Evolutionary conservation across 1,139 yeast genomes (phyloP).

Genomic region (Diutina neorugosa): DNA sequence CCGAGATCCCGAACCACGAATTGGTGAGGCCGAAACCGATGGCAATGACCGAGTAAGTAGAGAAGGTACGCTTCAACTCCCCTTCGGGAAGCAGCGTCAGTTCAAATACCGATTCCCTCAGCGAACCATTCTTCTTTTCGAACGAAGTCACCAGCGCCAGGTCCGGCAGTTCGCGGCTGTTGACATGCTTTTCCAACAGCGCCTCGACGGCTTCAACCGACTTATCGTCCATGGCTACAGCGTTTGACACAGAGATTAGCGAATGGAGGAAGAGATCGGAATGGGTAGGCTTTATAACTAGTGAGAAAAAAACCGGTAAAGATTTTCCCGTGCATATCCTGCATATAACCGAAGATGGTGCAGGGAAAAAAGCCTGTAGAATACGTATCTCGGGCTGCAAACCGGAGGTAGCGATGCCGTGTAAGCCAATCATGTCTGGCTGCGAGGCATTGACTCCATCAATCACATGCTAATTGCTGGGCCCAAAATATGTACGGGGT

Average conservation of each 20-base stretch:
- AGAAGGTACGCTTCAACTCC: constrained; percentile 36
- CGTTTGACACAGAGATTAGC: not conserved
- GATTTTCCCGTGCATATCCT: not conserved
- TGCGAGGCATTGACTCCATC: not conserved
- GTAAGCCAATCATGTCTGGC: not conserved
- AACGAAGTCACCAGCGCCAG: not conserved
- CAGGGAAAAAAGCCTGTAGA: not conserved
- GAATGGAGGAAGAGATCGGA: not conserved
- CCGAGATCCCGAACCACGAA: constrained; percentile 61
- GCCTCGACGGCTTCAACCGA: not conserved
- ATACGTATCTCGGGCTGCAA: not conserved
- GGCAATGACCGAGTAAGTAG: constrained; percentile 43
- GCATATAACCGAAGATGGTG: not conserved
- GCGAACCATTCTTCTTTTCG: not conserved
- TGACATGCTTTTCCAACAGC: constrained; percentile 1
- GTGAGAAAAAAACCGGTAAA: not conserved
- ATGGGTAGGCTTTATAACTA: not conserved
- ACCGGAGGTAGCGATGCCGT: not conserved
- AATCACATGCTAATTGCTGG: not conserved
- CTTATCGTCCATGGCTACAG: not conserved
- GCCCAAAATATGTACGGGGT: not conserved
- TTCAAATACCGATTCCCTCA: not conserved
- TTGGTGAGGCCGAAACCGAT: constrained; percentile 62
- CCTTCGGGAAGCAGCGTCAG: not conserved
- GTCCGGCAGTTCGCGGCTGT: not conserved